Conservation (phyloP, 2,329 filamentous ascomycete genomes). For the Alternaria atra region DNA sequence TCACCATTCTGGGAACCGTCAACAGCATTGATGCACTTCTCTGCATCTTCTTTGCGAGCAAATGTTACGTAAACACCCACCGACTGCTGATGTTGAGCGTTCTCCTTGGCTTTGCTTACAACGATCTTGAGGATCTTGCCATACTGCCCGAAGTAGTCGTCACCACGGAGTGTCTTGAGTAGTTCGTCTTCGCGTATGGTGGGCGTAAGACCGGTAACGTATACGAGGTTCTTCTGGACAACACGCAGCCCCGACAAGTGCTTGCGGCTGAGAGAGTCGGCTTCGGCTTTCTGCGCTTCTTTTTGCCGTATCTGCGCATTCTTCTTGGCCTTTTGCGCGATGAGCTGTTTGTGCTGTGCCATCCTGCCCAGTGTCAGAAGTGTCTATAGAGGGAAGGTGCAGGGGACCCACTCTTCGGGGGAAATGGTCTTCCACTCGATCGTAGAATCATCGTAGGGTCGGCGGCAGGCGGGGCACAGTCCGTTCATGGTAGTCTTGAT, state of each 20-base stretch:
- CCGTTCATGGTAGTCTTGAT: constrained; percentile 98
- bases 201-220: constrained; percentile 93
- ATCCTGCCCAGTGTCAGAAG: constrained; percentile 61
- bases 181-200: constrained; percentile 92
- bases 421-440: constrained; percentile 98
- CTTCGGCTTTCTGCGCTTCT: constrained; percentile 94
- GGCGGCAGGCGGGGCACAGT: constrained; percentile 93
- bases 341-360: constrained; percentile 77
- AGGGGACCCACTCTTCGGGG: constrained; percentile 81
- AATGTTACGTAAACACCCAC: constrained; percentile 99
- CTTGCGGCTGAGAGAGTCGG: constrained; percentile 93
- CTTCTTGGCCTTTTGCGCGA: constrained; percentile 86
- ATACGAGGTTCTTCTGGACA: constrained; percentile 98
- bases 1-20: constrained; percentile 94
- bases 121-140: constrained; percentile 99
- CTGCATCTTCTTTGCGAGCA: constrained; percentile 87
- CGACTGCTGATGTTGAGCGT: constrained; percentile 74
- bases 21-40: constrained; percentile 87
- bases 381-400: constrained; percentile 20
- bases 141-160: constrained; percentile 97
- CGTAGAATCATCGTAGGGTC: constrained; percentile 94
- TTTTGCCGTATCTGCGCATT: constrained; percentile 90
- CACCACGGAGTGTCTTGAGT: constrained; percentile 86
- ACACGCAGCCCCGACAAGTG: constrained; percentile 95
- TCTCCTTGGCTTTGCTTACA: constrained; percentile 92